Evolutionary conservation across 2,329 filamentous ascomycete species (phyloP).

Genomic region (Paraphoma chrysanthemicola): DNA sequence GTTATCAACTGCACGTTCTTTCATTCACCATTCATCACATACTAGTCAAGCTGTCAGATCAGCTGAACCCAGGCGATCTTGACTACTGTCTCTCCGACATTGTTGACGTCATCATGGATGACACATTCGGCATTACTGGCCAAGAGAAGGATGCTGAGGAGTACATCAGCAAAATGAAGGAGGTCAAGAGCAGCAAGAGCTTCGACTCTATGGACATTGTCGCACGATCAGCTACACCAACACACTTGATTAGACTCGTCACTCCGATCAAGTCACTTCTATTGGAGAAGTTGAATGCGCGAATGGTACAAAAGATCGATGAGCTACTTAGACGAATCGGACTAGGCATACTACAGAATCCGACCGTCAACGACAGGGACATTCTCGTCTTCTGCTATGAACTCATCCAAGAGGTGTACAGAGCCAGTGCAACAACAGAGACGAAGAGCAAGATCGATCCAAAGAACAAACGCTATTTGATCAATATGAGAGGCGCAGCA

Average conservation of each 20-base stretch:
- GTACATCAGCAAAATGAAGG: conserved; percentile 94
- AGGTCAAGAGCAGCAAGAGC: conserved; percentile 97
- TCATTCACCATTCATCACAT: conserved; percentile 96
- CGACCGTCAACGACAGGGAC: conserved; percentile 77
- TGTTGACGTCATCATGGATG: conserved; percentile 90
- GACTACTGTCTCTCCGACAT: conserved; percentile 85
- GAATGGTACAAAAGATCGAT: conserved; percentile 88
- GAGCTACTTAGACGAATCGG: conserved; percentile 84
- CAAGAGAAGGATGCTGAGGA: conserved; percentile 98
- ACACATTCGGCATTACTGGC: conserved; percentile 90
- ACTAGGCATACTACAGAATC: conserved; percentile 82
- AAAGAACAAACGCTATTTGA: conserved; percentile 73
- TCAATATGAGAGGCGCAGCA: conserved; percentile 78
- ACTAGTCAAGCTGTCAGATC: conserved; percentile 75
- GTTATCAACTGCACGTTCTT: conserved; percentile 92
- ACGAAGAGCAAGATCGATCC: conserved; percentile 36
- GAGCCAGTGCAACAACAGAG: conserved; percentile 59
- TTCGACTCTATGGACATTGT: conserved; percentile 97
- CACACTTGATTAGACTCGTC: conserved; percentile 75
- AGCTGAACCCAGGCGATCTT: conserved; percentile 80
- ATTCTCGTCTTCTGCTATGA: conserved; percentile 96
- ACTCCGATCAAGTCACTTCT: conserved; percentile 80
- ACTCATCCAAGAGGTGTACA: conserved; percentile 86
- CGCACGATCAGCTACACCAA: conserved; percentile 80
- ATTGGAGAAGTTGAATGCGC: conserved; percentile 82